Percentiles rank a stretch among this genome's conserved stretches.
Evolutionary conservation across 148 eudicot species (phyloP).

Genomic region (Spergularia marina): DNA sequence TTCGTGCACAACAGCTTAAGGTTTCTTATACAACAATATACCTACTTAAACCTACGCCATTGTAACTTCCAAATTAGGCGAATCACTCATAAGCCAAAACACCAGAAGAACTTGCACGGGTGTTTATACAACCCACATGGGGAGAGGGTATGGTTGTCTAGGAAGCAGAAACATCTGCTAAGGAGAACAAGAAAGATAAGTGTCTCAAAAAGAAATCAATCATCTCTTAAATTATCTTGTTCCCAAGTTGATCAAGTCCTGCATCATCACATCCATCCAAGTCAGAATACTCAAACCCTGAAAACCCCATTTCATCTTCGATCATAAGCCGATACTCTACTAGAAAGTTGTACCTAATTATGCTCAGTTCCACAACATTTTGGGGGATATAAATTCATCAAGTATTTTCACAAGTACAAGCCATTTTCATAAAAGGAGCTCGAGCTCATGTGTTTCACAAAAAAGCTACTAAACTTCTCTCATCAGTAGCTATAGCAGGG

Average conservation of each 20-base stretch:
- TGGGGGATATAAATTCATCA: background rate
- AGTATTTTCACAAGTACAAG: background rate
- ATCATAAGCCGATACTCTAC: background rate
- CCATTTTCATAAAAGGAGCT: background rate
- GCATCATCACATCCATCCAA: background rate
- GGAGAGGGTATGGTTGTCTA: too few species aligned
- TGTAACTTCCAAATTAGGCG: background rate
- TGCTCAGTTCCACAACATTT: background rate
- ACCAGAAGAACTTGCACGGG: background rate
- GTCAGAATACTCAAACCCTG: background rate
- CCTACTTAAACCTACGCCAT: background rate
- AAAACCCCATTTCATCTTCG: slow-evolving; percentile 3
- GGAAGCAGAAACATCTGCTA: background rate
- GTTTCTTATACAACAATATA: background rate
- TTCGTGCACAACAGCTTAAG: background rate
- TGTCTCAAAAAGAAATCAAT: too few species aligned
- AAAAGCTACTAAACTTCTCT: background rate
- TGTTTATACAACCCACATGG: background rate
- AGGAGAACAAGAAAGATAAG: background rate
- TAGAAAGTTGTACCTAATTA: background rate
- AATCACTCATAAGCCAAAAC: background rate
- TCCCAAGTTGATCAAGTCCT: background rate
- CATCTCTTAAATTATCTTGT: background rate
- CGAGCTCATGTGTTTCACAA: background rate
- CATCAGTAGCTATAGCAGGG: background rate